Percentiles rank a stretch among this genome's conserved stretches.
phyloP scores from a whole-genome alignment of 1,139 yeast genomes.

The Protomyces lactucae-debilis region DNA sequence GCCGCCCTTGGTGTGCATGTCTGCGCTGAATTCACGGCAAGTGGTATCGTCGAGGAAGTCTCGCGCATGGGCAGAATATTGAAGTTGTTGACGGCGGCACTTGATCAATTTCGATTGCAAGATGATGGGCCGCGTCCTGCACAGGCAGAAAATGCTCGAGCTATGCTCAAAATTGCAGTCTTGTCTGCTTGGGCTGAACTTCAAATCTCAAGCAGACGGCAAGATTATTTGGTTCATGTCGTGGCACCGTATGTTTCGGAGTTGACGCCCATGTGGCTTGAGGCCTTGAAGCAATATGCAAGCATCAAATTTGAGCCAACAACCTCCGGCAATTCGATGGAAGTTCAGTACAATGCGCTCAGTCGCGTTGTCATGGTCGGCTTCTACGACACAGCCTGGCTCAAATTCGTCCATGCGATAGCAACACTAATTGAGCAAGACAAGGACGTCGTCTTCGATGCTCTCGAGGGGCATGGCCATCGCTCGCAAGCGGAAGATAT shows the following conservation, averaged over 20 bases:
- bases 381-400: conserved; percentile 53
- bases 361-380: conserved; percentile 18
- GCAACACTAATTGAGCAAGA: conserved; percentile 60
- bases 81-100: conserved; percentile 59
- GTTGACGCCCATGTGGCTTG: conserved; percentile 74
- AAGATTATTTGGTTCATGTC: conserved; percentile 45
- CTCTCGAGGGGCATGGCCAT: conserved; percentile 41
- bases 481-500: conserved; percentile 34
- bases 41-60: conserved; percentile 49
- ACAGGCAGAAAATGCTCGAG: conserved; percentile 48
- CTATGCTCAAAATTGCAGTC: conserved; percentile 63
- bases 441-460: conserved; percentile 43
- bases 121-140: conserved; percentile 39
- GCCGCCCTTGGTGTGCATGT: conserved; percentile 76
- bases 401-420: conserved; percentile 70
- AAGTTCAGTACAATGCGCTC: conserved; percentile 19
- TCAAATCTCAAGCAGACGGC: conserved; percentile 46
- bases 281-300: conserved; percentile 69
- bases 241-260: conserved; percentile 56
- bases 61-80: conserved; percentile 57
- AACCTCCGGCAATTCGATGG: conserved; percentile 25
- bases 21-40: conserved; percentile 68
- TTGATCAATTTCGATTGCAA: conserved; percentile 49
- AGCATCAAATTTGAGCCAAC: conserved; percentile 59
- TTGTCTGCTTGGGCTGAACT: conserved; percentile 87